Evolutionary conservation across 495 filamentous ascomycete genomes (phyloP), one percentile per base, ranked within the genome.

Genomic region (Penicillium longicatenatum): DNA sequence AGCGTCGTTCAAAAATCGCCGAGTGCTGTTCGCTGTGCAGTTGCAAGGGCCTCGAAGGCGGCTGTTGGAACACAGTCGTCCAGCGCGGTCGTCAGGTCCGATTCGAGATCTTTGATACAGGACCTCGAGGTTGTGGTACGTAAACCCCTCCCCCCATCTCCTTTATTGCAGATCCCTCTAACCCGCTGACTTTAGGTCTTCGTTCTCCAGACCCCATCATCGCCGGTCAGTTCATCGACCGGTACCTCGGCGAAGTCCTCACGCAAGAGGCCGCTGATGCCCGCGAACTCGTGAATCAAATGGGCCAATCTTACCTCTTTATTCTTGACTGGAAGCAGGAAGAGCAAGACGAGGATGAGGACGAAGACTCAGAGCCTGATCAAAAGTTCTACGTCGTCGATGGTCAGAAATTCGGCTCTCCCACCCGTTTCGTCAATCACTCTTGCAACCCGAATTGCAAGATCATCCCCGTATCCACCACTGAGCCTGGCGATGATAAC

Each of bases 241-340:
- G 83, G 20, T 98, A 98, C 59, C 85, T 91, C 14, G 93, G 93
- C 1, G 93, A 98, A 68, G 83, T 97, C 24, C 89, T 98, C 58
- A 91, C 89, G 0, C 76, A 81, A 21, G 70, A 82, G 10, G 86
- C 88, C 67, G 89, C 93, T 3, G 81, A 86, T 22, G 62, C 73
- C 2, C 86, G 94, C 7, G 87, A 91, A 26, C 72, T 66, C 26
- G 56, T 69, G 66, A 51, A 76, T 59, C 64, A 73, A 3, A 59
- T 65, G 17, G 58, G 57, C 0, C 62, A 75, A 54, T 86, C 84
- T 0, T 97, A 97, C 64, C 80, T 97, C 1, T 97, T 96, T 69
- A 82, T 80, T 4, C 82, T 97, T 6, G 93, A 98, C 68, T 96
- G 91, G 66, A 37, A 37, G 22, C 68, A 95, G 91, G 66, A 37